phyloP scores from a whole-genome alignment of 805 yeast species.

The Starmera amethionina region DNA sequence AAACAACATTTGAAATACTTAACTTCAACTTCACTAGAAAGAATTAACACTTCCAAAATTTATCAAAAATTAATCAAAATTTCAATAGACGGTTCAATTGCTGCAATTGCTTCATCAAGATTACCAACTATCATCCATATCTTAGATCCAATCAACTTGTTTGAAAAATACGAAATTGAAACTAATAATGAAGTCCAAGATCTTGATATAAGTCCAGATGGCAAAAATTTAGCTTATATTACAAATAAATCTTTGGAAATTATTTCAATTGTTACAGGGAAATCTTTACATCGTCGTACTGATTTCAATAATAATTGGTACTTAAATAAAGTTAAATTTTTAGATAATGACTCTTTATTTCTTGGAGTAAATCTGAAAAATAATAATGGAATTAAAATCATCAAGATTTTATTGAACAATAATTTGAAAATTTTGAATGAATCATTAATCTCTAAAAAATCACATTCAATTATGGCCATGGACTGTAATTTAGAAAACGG shows the following conservation, averaged over 20 bases:
- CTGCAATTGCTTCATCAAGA: constrained; percentile 63
- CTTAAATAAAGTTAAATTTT: constrained; percentile 26
- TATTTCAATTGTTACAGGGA: constrained; percentile 31
- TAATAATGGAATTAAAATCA: constrained; percentile 8
- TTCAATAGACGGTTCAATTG: constrained; percentile 48
- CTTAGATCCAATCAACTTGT: constrained; percentile 47
- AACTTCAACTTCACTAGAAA: constrained; percentile 50
- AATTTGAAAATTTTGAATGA: constrained; percentile 11
- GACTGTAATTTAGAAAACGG: constrained; percentile 29
- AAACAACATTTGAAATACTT: constrained; percentile 62
- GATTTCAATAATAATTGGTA: constrained; percentile 23
- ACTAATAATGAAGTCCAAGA: constrained; percentile 55
- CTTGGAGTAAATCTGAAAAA: constrained; percentile 7
- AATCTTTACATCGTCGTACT: constrained; percentile 21
- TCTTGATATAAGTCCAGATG: constrained; percentile 61
- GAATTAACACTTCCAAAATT: constrained; percentile 37
- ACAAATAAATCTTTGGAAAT: constrained; percentile 44
- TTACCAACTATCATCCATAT: constrained; percentile 59
- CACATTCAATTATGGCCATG: constrained; percentile 35
- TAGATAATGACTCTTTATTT: constrained; percentile 13
- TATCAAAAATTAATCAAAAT: constrained; percentile 53
- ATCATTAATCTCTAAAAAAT: constrained; percentile 11
- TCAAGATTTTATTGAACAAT: constrained; percentile 8
- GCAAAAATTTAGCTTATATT: constrained; percentile 55
- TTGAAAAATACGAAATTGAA: constrained; percentile 45